phyloP scores from a whole-genome alignment of 2,329 filamentous ascomycete genomes.

The Sporothrix pseudoabietina region DNA sequence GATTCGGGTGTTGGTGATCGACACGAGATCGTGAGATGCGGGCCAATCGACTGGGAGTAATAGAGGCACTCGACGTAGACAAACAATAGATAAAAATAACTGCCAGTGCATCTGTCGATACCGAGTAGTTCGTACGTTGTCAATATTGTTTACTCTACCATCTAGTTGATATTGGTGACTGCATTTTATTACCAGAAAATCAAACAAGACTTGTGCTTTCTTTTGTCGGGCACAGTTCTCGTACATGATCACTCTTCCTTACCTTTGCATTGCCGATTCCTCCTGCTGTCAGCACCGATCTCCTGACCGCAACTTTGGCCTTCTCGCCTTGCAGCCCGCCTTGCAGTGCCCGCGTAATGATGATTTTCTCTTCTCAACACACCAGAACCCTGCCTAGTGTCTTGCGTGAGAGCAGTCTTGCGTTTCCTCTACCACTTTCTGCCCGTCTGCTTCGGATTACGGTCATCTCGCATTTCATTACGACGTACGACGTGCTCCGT shows the following conservation, averaged over 20 bases:
- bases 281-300: slow-evolving; percentile 6
- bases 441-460: background rate
- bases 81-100: background rate
- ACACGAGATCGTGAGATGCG: background rate
- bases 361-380: background rate
- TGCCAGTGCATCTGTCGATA: too few species aligned
- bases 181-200: too few species aligned
- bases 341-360: slow-evolving; percentile 4
- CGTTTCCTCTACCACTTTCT: background rate
- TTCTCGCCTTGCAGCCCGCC: background rate
- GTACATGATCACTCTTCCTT: background rate
- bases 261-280: background rate
- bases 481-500: background rate
- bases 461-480: background rate
- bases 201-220: too few species aligned
- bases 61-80: too few species aligned
- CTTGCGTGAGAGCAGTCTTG: background rate
- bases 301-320: slow-evolving; percentile 23
- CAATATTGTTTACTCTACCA: too few species aligned
- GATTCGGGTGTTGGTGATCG: background rate
- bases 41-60: background rate
- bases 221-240: background rate
- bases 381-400: background rate
- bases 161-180: too few species aligned
- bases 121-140: too few species aligned